These are phyloP conservation scores for Trichoderma lentiforme DNA, from an alignment of 2,329 filamentous ascomycete genomes.

Conservation along the genomic window DNA sequence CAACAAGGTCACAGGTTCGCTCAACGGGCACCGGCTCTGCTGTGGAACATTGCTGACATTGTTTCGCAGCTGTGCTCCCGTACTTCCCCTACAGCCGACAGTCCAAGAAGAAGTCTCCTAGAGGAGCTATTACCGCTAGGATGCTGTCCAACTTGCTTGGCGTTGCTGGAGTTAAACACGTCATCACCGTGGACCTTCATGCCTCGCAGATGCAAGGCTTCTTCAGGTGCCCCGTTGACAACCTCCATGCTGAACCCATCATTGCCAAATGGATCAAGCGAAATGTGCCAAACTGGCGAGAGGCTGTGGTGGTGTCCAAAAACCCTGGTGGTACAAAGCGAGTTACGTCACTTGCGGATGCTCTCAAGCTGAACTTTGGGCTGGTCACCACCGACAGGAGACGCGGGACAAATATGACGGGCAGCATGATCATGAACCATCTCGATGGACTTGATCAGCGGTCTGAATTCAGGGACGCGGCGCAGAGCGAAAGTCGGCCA, in stretches of 20 bases:
- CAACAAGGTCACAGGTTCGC: constrained; percentile 88
- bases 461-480: constrained; percentile 37
- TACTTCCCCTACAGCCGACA: constrained; percentile 99
- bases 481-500: constrained; percentile 22
- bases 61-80: constrained; percentile 68
- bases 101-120: constrained; percentile 97
- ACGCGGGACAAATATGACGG: constrained; percentile 66
- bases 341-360: constrained; percentile 92
- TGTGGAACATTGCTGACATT: constrained; percentile 6
- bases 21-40: constrained; percentile 17
- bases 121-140: constrained; percentile 91
- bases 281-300: constrained; percentile 82
- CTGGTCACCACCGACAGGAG: constrained; percentile 85
- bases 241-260: constrained; percentile 91
- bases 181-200: constrained; percentile 95
- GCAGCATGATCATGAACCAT: constrained; percentile 72
- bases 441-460: constrained; percentile 58
- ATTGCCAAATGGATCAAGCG: constrained; percentile 93
- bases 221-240: constrained; percentile 96
- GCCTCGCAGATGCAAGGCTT: constrained; percentile 99
- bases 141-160: constrained; percentile 95
- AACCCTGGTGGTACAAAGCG: constrained; percentile 96
- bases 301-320: constrained; percentile 96
- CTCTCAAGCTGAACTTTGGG: constrained; percentile 94
- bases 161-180: constrained; percentile 92